Evolutionary conservation across 345 rosid species (phyloP).

Genomic region (Mangifera indica): DNA sequence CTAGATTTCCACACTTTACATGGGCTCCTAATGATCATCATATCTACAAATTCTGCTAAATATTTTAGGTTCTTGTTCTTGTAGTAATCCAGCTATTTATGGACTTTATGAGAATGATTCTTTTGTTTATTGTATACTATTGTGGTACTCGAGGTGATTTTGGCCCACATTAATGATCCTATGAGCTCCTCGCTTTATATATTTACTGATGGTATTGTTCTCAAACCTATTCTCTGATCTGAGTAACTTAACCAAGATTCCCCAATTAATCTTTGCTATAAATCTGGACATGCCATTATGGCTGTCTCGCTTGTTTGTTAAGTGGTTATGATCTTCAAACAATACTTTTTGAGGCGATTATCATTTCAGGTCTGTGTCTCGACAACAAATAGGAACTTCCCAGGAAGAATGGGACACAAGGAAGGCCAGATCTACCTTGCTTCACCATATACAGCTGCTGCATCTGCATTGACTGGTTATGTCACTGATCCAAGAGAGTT

Average conservation of each 20-base stretch:
- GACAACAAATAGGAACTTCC: constrained; percentile 96
- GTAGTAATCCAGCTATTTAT: too few species aligned
- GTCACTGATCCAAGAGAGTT: constrained; percentile 99
- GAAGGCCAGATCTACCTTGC: constrained; percentile 98
- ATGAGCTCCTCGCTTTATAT: too few species aligned
- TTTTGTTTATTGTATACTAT: background rate
- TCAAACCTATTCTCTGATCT: background rate
- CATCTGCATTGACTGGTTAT: constrained; percentile 88
- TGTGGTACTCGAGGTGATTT: background rate
- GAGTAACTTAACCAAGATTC: background rate
- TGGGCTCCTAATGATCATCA: background rate
- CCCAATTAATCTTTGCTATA: background rate
- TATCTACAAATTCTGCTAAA: background rate
- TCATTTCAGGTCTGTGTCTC: constrained; percentile 66
- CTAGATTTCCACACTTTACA: too few species aligned
- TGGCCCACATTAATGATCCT: background rate
- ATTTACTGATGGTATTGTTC: too few species aligned
- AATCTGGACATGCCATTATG: background rate
- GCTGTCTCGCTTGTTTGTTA: background rate
- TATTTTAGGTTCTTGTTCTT: background rate
- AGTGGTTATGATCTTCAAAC: background rate
- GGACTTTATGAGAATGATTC: too few species aligned
- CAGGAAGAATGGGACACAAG: constrained; percentile 98
- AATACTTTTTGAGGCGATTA: background rate
- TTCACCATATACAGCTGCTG: constrained; percentile 94